phyloP scores from a whole-genome alignment of 2,329 filamentous ascomycete genomes.

The Orbilia javanica region DNA sequence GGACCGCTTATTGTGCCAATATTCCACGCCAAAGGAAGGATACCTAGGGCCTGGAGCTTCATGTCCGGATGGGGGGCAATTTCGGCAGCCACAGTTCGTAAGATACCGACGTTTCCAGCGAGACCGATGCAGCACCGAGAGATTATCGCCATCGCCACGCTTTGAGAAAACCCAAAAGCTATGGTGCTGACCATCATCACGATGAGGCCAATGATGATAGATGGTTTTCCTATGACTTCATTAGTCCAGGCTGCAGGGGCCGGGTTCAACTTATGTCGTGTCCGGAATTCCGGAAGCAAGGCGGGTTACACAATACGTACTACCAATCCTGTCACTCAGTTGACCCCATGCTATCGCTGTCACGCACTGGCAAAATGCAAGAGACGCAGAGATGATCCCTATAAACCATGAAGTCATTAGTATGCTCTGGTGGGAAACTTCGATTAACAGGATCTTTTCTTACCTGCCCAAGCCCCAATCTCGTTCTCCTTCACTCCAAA shows the following conservation, averaged over 20 bases:
- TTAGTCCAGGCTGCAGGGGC: neutral
- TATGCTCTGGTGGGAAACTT: neutral
- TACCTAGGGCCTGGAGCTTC: conserved; percentile 76
- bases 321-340: conserved; percentile 65
- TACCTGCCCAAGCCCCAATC: conserved; percentile 46
- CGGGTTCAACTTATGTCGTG: neutral
- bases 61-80: conserved; percentile 82
- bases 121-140: conserved; percentile 84
- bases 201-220: conserved; percentile 82
- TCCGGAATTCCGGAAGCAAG: too few relatives aligned
- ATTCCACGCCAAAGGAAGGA: conserved; percentile 96
- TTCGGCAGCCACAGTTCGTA: conserved; percentile 93
- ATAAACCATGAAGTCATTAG: neutral
- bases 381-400: conserved; percentile 68
- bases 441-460: neutral
- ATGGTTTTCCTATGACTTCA: conserved; percentile 81
- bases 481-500: conserved; percentile 37
- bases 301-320: conserved; percentile 1
- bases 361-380: conserved; percentile 82
- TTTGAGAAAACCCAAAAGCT: conserved; percentile 83
- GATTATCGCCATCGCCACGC: conserved; percentile 83
- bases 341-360: conserved; percentile 91
- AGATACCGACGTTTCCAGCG: conserved; percentile 91
- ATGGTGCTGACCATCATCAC: conserved; percentile 87
- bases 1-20: conserved; percentile 91